phyloP scores from a whole-genome alignment of 768 basidiomycete genomes.

The Russula emetica region DNA sequence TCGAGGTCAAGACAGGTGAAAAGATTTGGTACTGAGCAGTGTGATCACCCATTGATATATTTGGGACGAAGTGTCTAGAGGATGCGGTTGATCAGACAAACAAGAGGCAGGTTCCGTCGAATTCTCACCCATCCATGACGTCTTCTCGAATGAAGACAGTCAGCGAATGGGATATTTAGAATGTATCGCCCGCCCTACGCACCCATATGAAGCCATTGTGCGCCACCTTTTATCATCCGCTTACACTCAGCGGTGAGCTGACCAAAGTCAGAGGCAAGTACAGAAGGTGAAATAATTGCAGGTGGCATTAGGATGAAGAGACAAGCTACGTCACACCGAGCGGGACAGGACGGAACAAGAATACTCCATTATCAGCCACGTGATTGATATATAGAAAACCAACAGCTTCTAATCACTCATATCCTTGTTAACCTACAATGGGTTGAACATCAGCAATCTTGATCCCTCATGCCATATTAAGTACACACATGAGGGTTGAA shows the following conservation, averaged over 20 bases:
- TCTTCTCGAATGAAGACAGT: slow-evolving; percentile 45
- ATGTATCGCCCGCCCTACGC: slow-evolving; percentile 25
- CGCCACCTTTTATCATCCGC: slow-evolving; percentile 91
- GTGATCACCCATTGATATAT: slow-evolving; percentile 89
- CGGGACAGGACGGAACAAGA: neutral
- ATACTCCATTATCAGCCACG: neutral
- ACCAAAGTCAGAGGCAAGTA: slow-evolving; percentile 96
- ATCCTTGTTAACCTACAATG: slow-evolving; percentile 59
- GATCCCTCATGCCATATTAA: slow-evolving; percentile 2
- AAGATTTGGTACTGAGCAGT: slow-evolving; percentile 15
- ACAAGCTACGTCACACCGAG: neutral
- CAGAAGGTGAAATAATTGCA: slow-evolving; percentile 94
- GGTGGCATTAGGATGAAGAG: slow-evolving; percentile 56
- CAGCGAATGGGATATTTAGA: neutral
- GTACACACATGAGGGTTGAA: slow-evolving; percentile 64
- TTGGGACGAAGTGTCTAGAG: slow-evolving; percentile 91
- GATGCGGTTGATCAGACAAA: slow-evolving; percentile 6
- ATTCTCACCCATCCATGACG: slow-evolving; percentile 90
- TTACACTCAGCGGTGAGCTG: slow-evolving; percentile 93
- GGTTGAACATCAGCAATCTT: slow-evolving; percentile 12
- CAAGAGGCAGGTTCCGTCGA: neutral
- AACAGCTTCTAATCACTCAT: slow-evolving; percentile 38
- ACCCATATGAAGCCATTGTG: slow-evolving; percentile 99
- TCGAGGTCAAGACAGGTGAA: slow-evolving; percentile 9
- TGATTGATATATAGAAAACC: neutral